Percentiles rank a stretch among this genome's conserved stretches.
Conservation (phyloP, 164 flowering plant species). For the Vitis labrusca region DNA sequence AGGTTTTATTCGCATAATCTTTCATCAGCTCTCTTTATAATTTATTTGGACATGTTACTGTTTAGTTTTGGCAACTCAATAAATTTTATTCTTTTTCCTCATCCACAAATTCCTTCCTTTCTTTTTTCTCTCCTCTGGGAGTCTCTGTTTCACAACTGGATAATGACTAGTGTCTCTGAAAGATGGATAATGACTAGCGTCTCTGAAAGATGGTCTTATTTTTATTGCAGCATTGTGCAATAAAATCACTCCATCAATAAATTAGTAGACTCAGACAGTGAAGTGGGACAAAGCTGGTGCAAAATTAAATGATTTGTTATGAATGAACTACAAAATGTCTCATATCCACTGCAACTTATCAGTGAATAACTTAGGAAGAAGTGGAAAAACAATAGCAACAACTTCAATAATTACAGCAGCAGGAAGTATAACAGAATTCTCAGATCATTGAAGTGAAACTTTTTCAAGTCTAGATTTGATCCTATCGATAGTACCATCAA, state of each 20-base stretch:
- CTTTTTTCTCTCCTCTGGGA: too few relatives aligned
- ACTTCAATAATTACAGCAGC: not conserved
- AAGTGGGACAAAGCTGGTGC: not conserved
- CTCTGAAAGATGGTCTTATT: not conserved
- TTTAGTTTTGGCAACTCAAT: conserved; percentile 1
- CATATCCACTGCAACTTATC: not conserved
- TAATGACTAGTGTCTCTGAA: too few relatives aligned
- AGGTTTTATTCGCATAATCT: conserved; percentile 1
- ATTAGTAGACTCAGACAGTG: not conserved
- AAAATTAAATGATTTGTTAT: not conserved
- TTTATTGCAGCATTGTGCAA: not conserved
- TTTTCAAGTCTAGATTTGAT: conserved; percentile 45
- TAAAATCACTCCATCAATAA: not conserved
- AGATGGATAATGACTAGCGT: too few relatives aligned
- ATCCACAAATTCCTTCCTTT: too few relatives aligned
- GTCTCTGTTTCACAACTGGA: too few relatives aligned
- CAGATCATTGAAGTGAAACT: conserved; percentile 7
- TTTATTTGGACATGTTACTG: conserved; percentile 6
- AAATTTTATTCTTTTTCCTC: conserved; percentile 8
- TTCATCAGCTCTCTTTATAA: not conserved
- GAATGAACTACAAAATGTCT: not conserved
- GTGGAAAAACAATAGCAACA: not conserved
- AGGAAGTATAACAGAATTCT: not conserved
- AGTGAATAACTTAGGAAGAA: not conserved
- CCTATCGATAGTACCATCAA: conserved; percentile 62